Evolutionary conservation across 2,329 filamentous ascomycete genomes (phyloP).

Genomic region (Magnaporthiopsis incrustans): DNA sequence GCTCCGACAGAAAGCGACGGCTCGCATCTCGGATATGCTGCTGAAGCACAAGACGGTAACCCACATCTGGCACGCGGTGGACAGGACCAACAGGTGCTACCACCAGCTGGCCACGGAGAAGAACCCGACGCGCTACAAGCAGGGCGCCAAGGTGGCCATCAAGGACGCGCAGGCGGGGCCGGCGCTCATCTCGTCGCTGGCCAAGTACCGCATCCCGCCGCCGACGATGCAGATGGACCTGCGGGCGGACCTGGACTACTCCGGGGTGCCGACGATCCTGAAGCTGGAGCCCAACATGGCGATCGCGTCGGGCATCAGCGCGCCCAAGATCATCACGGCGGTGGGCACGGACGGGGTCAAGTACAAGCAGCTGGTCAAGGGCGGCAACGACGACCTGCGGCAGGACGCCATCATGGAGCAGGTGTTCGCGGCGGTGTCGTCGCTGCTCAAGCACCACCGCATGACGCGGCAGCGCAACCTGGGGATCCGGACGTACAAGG

Average conservation of each 20-base stretch:
- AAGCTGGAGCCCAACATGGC: constrained; percentile 68
- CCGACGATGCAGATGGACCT: constrained; percentile 81
- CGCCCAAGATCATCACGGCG: constrained; percentile 86
- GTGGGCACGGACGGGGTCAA: constrained; percentile 66
- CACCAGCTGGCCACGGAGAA: constrained; percentile 57
- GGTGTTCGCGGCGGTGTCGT: constrained; percentile 93
- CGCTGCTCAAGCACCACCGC: constrained; percentile 77
- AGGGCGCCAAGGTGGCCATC: constrained; percentile 51
- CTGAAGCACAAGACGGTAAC: constrained; percentile 39
- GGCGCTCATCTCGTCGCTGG: constrained; percentile 54
- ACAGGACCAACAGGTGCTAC: constrained; percentile 63
- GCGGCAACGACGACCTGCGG: constrained; percentile 88
- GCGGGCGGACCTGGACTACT: constrained; percentile 66
- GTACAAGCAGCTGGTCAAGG: constrained; percentile 91
- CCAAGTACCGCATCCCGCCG: constrained; percentile 67
- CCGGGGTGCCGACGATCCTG: constrained; percentile 62
- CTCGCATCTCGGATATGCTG: constrained; percentile 56
- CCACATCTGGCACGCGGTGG: constrained; percentile 61
- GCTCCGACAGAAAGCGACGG: constrained; percentile 67
- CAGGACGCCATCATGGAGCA: constrained; percentile 99
- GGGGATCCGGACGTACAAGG: constrained; percentile 93
- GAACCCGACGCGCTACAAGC: constrained; percentile 58
- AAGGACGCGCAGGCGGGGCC: constrained; percentile 53
- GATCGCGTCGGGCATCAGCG: constrained; percentile 84
- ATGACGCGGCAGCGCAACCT: constrained; percentile 81